Conservation (phyloP, 2,329 filamentous ascomycete species). For the Talaromyces sp. region DNA sequence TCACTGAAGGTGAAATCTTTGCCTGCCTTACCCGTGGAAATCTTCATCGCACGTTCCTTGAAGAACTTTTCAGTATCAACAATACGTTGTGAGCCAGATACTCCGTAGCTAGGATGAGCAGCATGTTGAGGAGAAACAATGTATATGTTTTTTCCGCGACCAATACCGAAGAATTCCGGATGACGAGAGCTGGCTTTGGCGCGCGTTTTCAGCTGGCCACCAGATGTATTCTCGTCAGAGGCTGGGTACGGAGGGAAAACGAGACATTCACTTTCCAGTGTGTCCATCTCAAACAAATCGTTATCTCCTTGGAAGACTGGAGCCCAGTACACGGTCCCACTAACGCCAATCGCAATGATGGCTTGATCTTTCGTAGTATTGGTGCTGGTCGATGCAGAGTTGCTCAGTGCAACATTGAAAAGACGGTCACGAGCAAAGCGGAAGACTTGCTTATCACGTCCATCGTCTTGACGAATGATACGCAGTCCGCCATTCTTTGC, state of each 20-base stretch:
- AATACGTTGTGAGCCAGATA: slow-evolving; percentile 53
- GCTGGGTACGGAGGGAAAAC: slow-evolving; percentile 82
- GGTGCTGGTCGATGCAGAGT: slow-evolving; percentile 56
- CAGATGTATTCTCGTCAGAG: slow-evolving; percentile 85
- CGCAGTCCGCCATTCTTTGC: slow-evolving; percentile 89
- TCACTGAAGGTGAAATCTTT: slow-evolving; percentile 98
- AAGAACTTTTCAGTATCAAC: slow-evolving; percentile 88
- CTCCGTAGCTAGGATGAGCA: slow-evolving; percentile 49
- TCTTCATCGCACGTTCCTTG: slow-evolving; percentile 82
- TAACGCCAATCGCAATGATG: slow-evolving; percentile 88
- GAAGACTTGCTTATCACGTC: slow-evolving; percentile 87
- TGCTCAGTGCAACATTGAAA: slow-evolving; percentile 86
- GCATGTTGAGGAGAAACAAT: slow-evolving; percentile 68
- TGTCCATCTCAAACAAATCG: slow-evolving; percentile 74
- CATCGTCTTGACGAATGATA: slow-evolving; percentile 91
- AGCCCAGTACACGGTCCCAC: slow-evolving; percentile 95
- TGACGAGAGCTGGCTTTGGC: slow-evolving; percentile 86
- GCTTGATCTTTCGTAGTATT: slow-evolving; percentile 65
- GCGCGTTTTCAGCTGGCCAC: slow-evolving; percentile 91
- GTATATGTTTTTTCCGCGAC: slow-evolving; percentile 92
- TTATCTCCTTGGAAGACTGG: slow-evolving; percentile 73
- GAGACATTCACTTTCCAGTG: slow-evolving; percentile 81
- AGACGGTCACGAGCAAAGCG: slow-evolving; percentile 88
- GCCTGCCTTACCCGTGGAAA: slow-evolving; percentile 94
- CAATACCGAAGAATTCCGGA: slow-evolving; percentile 91